Evolutionary conservation across 176 grass and related monocot genomes (phyloP).

Genomic region (Carex myosuroides): DNA sequence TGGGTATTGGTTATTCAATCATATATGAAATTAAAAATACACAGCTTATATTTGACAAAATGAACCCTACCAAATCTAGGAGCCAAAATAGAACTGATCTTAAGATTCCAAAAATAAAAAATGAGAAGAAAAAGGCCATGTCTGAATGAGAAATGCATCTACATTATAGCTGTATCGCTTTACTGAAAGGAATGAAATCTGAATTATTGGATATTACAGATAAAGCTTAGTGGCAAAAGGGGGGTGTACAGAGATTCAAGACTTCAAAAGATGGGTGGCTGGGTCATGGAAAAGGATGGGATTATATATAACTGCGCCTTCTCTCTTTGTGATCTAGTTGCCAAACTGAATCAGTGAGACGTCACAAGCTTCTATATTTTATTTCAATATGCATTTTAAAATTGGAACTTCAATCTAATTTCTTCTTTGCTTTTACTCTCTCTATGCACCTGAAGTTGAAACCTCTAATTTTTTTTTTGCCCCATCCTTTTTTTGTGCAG

Average conservation of each 20-base stretch:
- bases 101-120: neutral
- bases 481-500: conserved; percentile 25
- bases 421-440: neutral
- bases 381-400: neutral
- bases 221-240: conserved; percentile 73
- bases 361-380: neutral
- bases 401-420: neutral
- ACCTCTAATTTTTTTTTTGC: neutral
- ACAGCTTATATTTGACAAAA: neutral
- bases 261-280: conserved; percentile 56
- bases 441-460: too few species aligned
- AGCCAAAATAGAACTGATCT: neutral
- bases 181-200: neutral
- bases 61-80: neutral
- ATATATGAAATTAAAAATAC: too few species aligned
- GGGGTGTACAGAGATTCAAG: conserved; percentile 54
- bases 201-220: conserved; percentile 18
- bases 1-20: too few species aligned
- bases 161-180: too few species aligned
- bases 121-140: too few species aligned
- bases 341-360: conserved; percentile 45
- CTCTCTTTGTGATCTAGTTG: conserved; percentile 45
- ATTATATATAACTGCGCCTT: conserved; percentile 78
- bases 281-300: conserved; percentile 63
- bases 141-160: too few species aligned